Evolutionary conservation across 352 stramenopile genomes (phyloP).

Genomic region (Thraustotheca clavata): DNA sequence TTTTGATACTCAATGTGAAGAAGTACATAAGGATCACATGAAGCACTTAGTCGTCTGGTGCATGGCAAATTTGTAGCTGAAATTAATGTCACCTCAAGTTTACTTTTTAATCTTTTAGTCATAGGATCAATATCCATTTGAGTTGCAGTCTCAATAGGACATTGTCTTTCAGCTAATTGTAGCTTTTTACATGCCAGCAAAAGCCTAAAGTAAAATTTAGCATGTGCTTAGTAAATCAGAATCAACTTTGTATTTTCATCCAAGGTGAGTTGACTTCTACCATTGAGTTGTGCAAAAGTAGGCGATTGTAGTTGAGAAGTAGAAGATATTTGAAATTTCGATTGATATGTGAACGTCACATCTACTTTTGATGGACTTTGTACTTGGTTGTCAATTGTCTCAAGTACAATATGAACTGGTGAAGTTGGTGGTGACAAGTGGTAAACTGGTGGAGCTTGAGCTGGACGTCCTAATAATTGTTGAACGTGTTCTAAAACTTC

Average conservation of each 20-base stretch:
- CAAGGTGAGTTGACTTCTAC: conserved; percentile 23
- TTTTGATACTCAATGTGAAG: conserved; percentile 18
- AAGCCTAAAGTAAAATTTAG: conserved; percentile 43
- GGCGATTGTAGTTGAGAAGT: conserved; percentile 30
- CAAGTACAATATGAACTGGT: background rate
- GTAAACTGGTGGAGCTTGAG: background rate
- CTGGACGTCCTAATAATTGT: background rate
- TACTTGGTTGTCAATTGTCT: background rate
- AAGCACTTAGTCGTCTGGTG: background rate
- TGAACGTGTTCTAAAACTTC: conserved; percentile 6
- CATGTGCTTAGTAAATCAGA: conserved; percentile 28
- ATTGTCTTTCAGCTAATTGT: conserved; percentile 33
- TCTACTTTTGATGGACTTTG: background rate
- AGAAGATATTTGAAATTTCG: conserved; percentile 10
- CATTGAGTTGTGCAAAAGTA: conserved; percentile 28
- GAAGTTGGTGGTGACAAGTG: background rate
- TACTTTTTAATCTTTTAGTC: conserved; percentile 28
- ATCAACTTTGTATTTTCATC: conserved; percentile 32
- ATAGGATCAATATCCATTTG: conserved; percentile 54
- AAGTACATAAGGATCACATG: conserved; percentile 7
- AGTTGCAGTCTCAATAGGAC: conserved; percentile 37
- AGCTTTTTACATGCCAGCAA: conserved; percentile 51
- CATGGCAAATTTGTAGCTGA: conserved; percentile 11
- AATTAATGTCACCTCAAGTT: conserved; percentile 23
- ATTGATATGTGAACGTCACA: conserved; percentile 22